phyloP scores from a whole-genome alignment of 2,329 filamentous ascomycete genomes.

The Metarhizium brunneum region DNA sequence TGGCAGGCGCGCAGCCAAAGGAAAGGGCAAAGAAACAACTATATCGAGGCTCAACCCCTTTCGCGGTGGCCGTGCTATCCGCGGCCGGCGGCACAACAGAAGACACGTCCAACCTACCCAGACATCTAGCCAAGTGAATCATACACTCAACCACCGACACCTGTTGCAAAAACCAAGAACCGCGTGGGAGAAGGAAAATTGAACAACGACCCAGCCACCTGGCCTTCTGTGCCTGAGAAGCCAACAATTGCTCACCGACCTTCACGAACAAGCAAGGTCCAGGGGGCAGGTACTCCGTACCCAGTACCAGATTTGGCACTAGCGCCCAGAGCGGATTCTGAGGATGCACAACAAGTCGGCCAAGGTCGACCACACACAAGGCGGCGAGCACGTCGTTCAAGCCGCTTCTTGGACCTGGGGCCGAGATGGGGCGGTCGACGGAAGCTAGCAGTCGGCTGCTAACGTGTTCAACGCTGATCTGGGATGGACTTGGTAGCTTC shows the following conservation, averaged over 20 bases:
- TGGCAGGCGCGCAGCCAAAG: not conserved
- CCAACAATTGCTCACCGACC: slow-evolving; percentile 5
- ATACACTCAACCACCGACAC: not conserved
- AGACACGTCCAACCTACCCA: not conserved
- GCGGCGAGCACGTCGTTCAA: not conserved
- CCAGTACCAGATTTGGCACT: slow-evolving; percentile 3
- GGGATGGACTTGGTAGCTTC: not conserved
- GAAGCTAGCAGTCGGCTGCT: not conserved
- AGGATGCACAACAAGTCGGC: not conserved
- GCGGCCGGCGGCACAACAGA: slow-evolving; percentile 1
- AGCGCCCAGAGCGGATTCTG: slow-evolving; percentile 2
- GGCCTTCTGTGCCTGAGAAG: not conserved
- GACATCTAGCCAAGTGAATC: slow-evolving; percentile 3
- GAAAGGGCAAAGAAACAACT: not conserved
- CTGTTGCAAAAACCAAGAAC: not conserved
- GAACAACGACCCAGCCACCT: slow-evolving; percentile 3
- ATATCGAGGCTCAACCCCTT: not conserved
- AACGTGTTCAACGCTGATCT: slow-evolving; percentile 1
- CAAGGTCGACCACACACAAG: not conserved
- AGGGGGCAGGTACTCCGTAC: not conserved
- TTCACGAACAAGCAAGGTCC: not conserved
- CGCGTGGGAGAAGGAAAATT: not conserved
- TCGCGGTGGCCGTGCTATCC: not conserved
- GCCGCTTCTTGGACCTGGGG: not conserved
- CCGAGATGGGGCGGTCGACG: not conserved